phyloP scores from a whole-genome alignment of 2,329 filamentous ascomycete genomes.

The Dryadomyces quercus-mongolicae region DNA sequence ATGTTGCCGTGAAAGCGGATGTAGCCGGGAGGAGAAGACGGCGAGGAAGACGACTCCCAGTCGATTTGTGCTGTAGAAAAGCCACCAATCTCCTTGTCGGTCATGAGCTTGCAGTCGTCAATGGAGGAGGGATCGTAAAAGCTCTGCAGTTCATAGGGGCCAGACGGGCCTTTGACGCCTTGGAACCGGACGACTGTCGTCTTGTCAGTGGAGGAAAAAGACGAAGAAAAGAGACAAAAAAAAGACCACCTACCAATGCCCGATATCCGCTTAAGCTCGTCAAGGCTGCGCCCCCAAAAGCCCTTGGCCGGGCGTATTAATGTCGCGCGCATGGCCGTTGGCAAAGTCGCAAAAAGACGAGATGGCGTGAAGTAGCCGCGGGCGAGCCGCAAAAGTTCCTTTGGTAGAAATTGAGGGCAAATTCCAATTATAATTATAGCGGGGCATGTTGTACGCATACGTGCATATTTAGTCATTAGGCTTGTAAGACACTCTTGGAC shows the following conservation, averaged over 20 bases:
- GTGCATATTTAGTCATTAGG: background rate
- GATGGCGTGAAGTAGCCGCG: background rate
- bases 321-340: conserved; percentile 32
- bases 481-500: too few species aligned
- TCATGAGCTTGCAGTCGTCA: conserved; percentile 61
- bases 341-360: background rate
- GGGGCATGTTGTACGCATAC: background rate
- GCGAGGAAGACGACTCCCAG: conserved; percentile 30
- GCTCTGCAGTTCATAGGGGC: conserved; percentile 50
- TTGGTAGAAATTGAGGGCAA: background rate
- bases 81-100: conserved; percentile 76
- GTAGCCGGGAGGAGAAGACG: conserved; percentile 34
- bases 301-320: conserved; percentile 31
- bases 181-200: conserved; percentile 54
- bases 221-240: background rate
- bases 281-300: conserved; percentile 45
- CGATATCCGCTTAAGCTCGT: conserved; percentile 46
- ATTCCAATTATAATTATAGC: background rate
- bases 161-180: conserved; percentile 51
- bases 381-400: background rate
- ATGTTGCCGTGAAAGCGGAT: conserved; percentile 79
- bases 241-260: conserved; percentile 34
- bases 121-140: conserved; percentile 43
- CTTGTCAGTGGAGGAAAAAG: conserved; percentile 1
- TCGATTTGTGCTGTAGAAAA: conserved; percentile 67